Base-by-base conservation (phyloP, 2,329 filamentous ascomycete species). In the Canariomyces notabilis region DNA sequence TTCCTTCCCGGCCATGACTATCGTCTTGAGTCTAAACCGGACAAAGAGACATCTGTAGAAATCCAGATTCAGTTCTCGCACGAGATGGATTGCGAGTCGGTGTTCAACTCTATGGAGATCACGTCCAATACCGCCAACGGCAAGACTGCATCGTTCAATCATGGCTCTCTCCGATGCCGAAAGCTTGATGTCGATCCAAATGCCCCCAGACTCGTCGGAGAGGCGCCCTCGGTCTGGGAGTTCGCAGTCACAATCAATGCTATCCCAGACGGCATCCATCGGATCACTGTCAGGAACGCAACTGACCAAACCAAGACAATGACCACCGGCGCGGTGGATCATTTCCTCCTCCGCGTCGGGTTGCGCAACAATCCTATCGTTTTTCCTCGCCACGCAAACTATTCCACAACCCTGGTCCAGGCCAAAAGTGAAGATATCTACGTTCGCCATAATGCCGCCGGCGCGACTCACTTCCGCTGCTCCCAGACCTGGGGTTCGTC, bases 1-100 rank as follows among this genome's bases (percentile, higher is more conserved):
- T 79, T 83, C 54, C 60, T 67, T 3, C 80, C 80, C 6, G 79
- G 80, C 1, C 81, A 85, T 54, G 81, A 85, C 56, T 65, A 67
- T 6, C 74, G 79, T 2, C 58, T 82, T 5, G 48, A 71, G 9
- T 80, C 79, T 5, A 31, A 46, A 12, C 42, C 46, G 2, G 47
- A 53, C 14, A 52, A 54, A 7, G 26, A 41, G 4, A 53, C 51
- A 11, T 51, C 44, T 2, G 56, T 61, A 8, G 50, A 54, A 23
- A 65, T 83, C 34, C 71, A 76, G 36, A 49, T 84, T 2, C 72
- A 76, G 20, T 84, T 83, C 58, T 82, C 79, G 0, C 67, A 67
- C 1, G 67, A 74, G 40, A 82, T 84, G 80, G 68, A 79, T 50
- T 84, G 81, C 58, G 66, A 73, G 22, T 67, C 65, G 0, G 66